phyloP scores from a whole-genome alignment of 139 green algal genomes.

The Picochlorum sp. region DNA sequence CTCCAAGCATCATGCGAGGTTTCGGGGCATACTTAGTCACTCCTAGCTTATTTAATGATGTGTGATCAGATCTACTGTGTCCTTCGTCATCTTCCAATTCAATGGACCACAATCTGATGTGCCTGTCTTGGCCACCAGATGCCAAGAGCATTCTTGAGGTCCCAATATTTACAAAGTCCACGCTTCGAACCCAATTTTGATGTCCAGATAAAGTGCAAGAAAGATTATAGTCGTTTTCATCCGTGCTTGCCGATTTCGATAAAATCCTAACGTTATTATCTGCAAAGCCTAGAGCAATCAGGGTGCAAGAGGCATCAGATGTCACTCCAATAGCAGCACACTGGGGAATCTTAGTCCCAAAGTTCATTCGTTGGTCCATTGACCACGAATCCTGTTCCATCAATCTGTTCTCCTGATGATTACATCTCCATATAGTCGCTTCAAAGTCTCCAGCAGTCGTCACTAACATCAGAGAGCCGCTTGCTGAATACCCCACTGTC shows the following conservation, averaged over 20 bases:
- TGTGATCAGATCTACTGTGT: neutral
- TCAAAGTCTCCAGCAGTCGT: slow-evolving; percentile 33
- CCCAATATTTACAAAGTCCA: slow-evolving; percentile 45
- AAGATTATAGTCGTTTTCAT: slow-evolving; percentile 2
- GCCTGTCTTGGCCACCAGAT: slow-evolving; percentile 79
- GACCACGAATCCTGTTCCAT: neutral
- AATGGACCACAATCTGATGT: slow-evolving; percentile 51
- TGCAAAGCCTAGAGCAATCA: slow-evolving; percentile 66
- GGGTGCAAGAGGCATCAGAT: slow-evolving; percentile 28
- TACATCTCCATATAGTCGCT: slow-evolving; percentile 35
- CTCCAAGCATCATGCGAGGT: neutral
- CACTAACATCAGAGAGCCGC: slow-evolving; percentile 28
- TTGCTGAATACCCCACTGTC: slow-evolving; percentile 12
- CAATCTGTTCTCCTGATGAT: neutral
- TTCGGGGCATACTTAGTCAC: neutral
- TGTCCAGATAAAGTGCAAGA: slow-evolving; percentile 61
- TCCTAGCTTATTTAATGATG: neutral
- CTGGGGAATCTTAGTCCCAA: slow-evolving; percentile 46
- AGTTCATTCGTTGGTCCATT: neutral
- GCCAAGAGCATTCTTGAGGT: slow-evolving; percentile 62
- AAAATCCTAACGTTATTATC: no score
- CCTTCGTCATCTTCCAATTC: neutral
- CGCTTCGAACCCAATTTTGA: slow-evolving; percentile 69
- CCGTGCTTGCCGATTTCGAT: slow-evolving; percentile 46
- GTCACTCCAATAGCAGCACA: slow-evolving; percentile 41